Percentiles rank a stretch among this genome's conserved stretches.
These are phyloP conservation scores for Mallotus repandus DNA, from an alignment of 441 rosid genomes.

Conservation along the genomic window DNA sequence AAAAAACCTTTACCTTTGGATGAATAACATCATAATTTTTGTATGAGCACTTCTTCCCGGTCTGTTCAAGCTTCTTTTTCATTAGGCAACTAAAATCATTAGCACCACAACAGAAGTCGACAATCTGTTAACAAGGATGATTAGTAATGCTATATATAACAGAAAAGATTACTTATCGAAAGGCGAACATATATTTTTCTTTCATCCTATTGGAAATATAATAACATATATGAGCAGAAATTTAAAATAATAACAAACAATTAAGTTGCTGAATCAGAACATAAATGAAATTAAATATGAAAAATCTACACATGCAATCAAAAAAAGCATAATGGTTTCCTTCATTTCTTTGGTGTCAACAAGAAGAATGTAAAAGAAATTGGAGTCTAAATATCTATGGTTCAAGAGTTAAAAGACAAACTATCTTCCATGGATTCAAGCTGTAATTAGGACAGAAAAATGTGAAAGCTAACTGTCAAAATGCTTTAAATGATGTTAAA, in stretches of 20 bases:
- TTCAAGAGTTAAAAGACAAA: not conserved
- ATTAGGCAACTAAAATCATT: slow-evolving; percentile 84
- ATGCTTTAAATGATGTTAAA: too few relatives aligned
- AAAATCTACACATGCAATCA: not conserved
- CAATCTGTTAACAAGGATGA: slow-evolving; percentile 54
- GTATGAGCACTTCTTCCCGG: slow-evolving; percentile 73
- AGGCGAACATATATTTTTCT: not conserved
- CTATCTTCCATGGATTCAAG: not conserved
- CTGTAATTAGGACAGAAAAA: not conserved
- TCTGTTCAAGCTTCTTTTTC: slow-evolving; percentile 81
- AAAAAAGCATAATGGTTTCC: not conserved
- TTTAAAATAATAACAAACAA: not conserved
- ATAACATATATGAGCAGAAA: not conserved
- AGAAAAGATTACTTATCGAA: slow-evolving; percentile 5
- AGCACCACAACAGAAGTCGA: slow-evolving; percentile 96
- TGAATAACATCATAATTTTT: slow-evolving; percentile 75
- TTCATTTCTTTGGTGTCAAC: not conserved
- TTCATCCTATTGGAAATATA: not conserved
- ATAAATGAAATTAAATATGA: not conserved
- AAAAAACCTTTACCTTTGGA: slow-evolving; percentile 56
- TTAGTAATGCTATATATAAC: slow-evolving; percentile 21
- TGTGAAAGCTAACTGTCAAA: not conserved
- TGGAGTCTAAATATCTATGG: too few relatives aligned
- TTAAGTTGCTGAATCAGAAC: not conserved
- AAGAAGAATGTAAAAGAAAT: not conserved